Base-by-base conservation (phyloP, 345 rosid species). In the Ailanthus altissimus region DNA sequence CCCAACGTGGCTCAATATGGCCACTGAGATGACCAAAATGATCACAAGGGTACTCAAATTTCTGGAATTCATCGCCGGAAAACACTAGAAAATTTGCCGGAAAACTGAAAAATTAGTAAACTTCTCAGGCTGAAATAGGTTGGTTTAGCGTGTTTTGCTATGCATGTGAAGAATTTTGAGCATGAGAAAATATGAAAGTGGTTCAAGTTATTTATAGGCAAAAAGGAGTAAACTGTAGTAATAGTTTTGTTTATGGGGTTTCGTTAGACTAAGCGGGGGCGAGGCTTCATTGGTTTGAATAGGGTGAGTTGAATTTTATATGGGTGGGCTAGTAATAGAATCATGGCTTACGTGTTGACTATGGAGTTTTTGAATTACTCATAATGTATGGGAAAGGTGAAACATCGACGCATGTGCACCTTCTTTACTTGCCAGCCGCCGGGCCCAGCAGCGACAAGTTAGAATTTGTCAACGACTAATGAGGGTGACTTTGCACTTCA, bases 11-110 rank as follows among this genome's bases (percentile, higher is more conserved):
- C n/a, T n/a, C n/a, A n/a, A n/a, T n/a, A n/a, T n/a, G n/a, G n/a
- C n/a, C n/a, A n/a, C n/a, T 2, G 69, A 82, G 40, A 87, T 8
- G 18, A 83, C 72, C 6, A 82, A 76, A 28, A 83, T 61, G 32
- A 81, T 23, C 75, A 84, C 21, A 73, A 84, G 43, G 46, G 73
- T 62, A 10, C 68, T 53, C 5, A 63, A 5, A 12, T 73, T 86
- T 38, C 57, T 57, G 45, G 66, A 79, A 63, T 53, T 49, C 86
- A 78, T 81, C 21, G 38, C 72, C 62, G 14, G 9, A 26, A 23
- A 54, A 15, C 3, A 16, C 28, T 8, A 8, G 57, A 10, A 15
- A 49, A 13, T n/a, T n/a, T n/a, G n/a, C 7, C 67, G 1, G 36
- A 2, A 38, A 70, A 28, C 6, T n/a, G n/a, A n/a, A n/a, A n/a